Conservation (phyloP, 2,329 filamentous ascomycete species). For the Albophoma yamanashiensis region DNA sequence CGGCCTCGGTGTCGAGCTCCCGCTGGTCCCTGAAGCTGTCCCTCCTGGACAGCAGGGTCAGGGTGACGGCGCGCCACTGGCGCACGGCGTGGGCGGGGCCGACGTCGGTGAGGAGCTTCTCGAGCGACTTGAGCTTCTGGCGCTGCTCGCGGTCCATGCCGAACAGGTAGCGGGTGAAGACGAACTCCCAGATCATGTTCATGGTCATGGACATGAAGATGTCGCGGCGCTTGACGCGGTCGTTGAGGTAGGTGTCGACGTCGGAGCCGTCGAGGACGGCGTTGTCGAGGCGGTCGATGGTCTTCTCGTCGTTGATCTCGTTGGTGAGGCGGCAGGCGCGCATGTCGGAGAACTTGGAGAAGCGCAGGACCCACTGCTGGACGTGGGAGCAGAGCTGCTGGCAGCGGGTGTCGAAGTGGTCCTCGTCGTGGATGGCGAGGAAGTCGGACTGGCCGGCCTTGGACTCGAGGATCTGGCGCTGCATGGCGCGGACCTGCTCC, state of each 20-base stretch:
- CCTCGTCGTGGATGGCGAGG: conserved; percentile 73
- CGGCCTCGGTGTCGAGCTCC: conserved; percentile 83
- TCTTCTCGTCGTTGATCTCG: conserved; percentile 84
- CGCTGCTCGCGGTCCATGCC: conserved; percentile 97
- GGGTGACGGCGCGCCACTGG: conserved; percentile 91
- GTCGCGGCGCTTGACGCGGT: conserved; percentile 80
- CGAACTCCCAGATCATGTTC: conserved; percentile 98
- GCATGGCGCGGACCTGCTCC: conserved; percentile 43
- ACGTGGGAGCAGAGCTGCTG: conserved; percentile 93
- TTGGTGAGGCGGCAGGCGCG: conserved; percentile 72
- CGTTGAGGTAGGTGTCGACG: conserved; percentile 76
- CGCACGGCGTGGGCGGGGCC: conserved; percentile 83
- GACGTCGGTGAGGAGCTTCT: conserved; percentile 83
- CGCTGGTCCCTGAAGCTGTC: conserved; percentile 73
- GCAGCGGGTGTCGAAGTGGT: conserved; percentile 90
- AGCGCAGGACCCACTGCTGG: conserved; percentile 94
- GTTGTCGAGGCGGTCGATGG: conserved; percentile 90
- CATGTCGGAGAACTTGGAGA: conserved; percentile 95
- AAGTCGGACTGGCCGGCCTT: conserved; percentile 59
- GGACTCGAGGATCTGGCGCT: conserved; percentile 43
- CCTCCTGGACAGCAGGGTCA: conserved; percentile 76
- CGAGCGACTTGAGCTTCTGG: conserved; percentile 91
- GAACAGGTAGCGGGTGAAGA: conserved; percentile 96
- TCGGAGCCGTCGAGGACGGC: conserved; percentile 89
- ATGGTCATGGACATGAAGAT: conserved; percentile 98